Percentiles rank a stretch among this genome's conserved stretches.
Conservation (phyloP, 345 rosid species). For the Linum lewisii region DNA sequence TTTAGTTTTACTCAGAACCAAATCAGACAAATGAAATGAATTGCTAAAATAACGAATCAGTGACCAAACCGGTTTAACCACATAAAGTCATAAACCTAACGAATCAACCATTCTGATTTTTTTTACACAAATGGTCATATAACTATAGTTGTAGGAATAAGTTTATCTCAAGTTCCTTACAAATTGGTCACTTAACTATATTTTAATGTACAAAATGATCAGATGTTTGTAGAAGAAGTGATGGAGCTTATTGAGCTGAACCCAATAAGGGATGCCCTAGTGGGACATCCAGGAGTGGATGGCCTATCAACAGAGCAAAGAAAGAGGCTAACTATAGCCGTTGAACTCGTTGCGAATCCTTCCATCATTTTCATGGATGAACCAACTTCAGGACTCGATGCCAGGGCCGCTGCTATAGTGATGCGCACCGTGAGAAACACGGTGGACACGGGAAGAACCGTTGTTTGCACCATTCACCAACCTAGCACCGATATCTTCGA, state of each 20-base stretch:
- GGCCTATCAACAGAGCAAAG: conserved; percentile 7
- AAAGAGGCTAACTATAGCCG: conserved; percentile 7
- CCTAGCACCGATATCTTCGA: conserved; percentile 1
- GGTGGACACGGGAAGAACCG: conserved; percentile 8
- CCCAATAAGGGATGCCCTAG: background rate
- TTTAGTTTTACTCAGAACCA: too few relatives aligned
- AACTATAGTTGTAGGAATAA: too few relatives aligned
- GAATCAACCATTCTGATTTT: too few relatives aligned
- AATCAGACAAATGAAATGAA: too few relatives aligned
- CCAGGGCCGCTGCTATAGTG: conserved; percentile 6
- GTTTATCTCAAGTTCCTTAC: too few relatives aligned
- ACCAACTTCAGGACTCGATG: conserved; percentile 5
- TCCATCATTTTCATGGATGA: conserved; percentile 9
- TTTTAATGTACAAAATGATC: too few relatives aligned
- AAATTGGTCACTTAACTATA: too few relatives aligned
- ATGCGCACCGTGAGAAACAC: conserved; percentile 4
- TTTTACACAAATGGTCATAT: too few relatives aligned
- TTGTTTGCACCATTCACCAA: conserved; percentile 6
- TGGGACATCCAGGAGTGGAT: conserved; percentile 4
- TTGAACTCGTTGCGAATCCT: conserved; percentile 6
- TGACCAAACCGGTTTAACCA: too few relatives aligned
- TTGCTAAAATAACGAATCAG: too few relatives aligned
- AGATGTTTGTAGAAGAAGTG: conserved; percentile 9
- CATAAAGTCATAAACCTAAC: too few relatives aligned
- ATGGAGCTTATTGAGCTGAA: conserved; percentile 1